Evolutionary conservation across 352 stramenopile genomes (phyloP), one percentile per base, ranked within the genome.

Genomic region (Phytopythium delawarense): DNA sequence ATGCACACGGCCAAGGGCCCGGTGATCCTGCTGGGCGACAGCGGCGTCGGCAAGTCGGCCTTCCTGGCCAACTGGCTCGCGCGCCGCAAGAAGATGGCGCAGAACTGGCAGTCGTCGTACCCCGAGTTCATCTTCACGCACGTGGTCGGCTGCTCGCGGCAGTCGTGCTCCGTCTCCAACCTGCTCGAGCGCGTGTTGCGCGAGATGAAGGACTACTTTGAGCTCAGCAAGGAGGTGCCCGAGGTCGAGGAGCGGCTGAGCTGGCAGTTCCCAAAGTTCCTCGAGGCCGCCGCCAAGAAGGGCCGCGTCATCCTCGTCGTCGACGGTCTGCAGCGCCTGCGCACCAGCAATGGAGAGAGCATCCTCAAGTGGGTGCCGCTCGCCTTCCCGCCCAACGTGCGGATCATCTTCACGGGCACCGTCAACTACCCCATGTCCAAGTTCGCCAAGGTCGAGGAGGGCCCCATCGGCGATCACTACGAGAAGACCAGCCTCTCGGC

Each of bases 351-450:
- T 61, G 89, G 91, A 32, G 90, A 97, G 54, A 91, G 76, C 59
- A 95, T 95, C 58, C 70, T 97, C 48, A 96, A 96, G 62, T 98
- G 91, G 91, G 71, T 98, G 9, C 91, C 92, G 20, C 71, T 96
- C 7, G 75, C 72, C 21, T 94, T 97, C 53, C 90, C 91, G 28
- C 69, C 88, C 3, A 97, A 97, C 63, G 86, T 97, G 16, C 81
- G 88, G 30, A 73, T 97, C 54, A 90, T 97, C 42, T 87, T 96
- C 57, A 82, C 87, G 0, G 84, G 73, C 21, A 91, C 83, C 34
- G 68, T 80, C 32, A 84, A 73, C 57, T 81, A 76, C 30, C 71
- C 77, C 3, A 65, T 69, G 45, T 72, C 75, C 25, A 85, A 81
- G 50, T 70, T 87, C 57, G 62, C 76, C 39, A 62, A 51, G 23